These are phyloP conservation scores for Chenopodium formosanum DNA, from an alignment of 148 eudicot species.

Conservation along the genomic window DNA sequence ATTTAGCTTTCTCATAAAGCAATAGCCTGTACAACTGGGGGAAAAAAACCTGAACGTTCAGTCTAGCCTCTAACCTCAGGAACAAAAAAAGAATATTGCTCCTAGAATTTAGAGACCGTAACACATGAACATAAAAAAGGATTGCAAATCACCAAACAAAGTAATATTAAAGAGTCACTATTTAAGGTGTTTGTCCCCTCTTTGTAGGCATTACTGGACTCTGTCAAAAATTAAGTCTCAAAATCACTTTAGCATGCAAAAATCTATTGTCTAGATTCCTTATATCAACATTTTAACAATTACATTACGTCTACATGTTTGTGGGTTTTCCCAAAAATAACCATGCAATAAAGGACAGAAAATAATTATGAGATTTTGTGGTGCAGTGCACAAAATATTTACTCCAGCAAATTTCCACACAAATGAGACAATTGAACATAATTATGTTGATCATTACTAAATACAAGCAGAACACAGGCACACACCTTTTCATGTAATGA, in stretches of 20 bases:
- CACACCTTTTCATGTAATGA: constrained; percentile 55
- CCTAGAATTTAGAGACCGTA: too few species aligned
- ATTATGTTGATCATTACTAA: not conserved
- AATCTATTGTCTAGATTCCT: not conserved
- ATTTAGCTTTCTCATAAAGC: too few species aligned
- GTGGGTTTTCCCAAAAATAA: not conserved
- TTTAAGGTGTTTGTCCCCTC: not conserved
- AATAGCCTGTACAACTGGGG: too few species aligned
- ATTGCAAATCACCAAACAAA: too few species aligned
- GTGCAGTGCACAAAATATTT: not conserved
- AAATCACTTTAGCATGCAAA: not conserved
- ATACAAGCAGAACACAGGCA: not conserved
- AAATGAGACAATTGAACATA: not conserved
- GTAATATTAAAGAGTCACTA: not conserved
- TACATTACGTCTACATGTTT: not conserved
- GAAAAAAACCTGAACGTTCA: too few species aligned
- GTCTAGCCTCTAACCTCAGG: too few species aligned
- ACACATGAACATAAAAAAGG: too few species aligned
- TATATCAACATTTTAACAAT: not conserved
- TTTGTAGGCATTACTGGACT: not conserved
- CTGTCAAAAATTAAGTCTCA: too few species aligned
- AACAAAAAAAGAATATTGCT: too few species aligned
- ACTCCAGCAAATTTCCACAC: not conserved
- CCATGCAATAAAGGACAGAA: not conserved
- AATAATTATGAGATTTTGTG: not conserved